Base-by-base conservation (phyloP, 805 yeast species). In the Kluyveromyces siamensis region DNA sequence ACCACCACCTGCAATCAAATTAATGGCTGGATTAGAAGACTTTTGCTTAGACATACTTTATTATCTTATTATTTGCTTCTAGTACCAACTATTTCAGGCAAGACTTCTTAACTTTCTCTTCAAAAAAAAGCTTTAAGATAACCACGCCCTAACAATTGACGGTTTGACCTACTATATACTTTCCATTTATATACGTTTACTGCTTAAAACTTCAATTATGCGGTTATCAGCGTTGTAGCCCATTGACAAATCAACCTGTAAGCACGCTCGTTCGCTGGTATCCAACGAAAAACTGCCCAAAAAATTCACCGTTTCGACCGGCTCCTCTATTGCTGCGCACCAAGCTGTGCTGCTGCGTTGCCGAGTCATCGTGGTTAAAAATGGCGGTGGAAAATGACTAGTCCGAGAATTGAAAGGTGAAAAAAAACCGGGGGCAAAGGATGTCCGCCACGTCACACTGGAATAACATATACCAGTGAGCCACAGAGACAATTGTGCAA, bases 1-100 rank as follows among this genome's bases (percentile, higher is more conserved):
- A 8, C 91, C 81, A 60, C 99, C 99, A 59, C 99, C 99, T 35
- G 97, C 93, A 44, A 87, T 74, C 56, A 85, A 74, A 61, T 84
- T 89, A 49, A 83, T 75, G 11, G 81, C 77, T 21, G 83, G 72
- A 45, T 62, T 56, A 17, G 72, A 66, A 11, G 68, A 56, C 47
- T 61, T 65, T 51, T 67, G 67, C 52, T 69, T 65, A 48, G 68
- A 55, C 57, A 53, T 55, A 44, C 40, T 37, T 10, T 11, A 18
- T 45, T 18, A 13, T 40, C 14, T n/a, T n/a, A 39, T 18, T 39
- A n/a, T 36, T 14, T 14, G 16, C 38, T 36, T 14, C 38, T 16
- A 14, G n/a, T 36, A 36, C 25, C n/a, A 36, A 36, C 16, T 36
- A 14, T 16, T 6, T 36, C 16, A 4, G 6, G 38, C n/a, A 36